Conservation (phyloP, 2,329 filamentous ascomycete species). For the Metarhizium anisopliae region DNA sequence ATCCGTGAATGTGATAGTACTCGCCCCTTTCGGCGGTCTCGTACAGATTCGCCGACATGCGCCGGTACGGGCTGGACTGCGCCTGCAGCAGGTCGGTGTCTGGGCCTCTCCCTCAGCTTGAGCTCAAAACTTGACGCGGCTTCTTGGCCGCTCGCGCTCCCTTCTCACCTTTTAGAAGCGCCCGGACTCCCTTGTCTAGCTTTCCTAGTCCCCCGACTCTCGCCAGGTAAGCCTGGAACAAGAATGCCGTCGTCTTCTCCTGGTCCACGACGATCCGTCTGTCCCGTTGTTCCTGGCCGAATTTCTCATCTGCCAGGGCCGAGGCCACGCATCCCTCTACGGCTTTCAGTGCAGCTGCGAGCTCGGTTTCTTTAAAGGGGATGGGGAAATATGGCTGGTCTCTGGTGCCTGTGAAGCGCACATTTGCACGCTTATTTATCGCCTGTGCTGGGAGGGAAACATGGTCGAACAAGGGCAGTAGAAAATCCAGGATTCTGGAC, state of each 20-base stretch:
- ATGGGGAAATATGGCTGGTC: constrained; percentile 36
- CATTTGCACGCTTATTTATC: constrained; percentile 12
- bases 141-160: background rate
- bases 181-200: constrained; percentile 21
- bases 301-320: constrained; percentile 19
- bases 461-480: constrained; percentile 17
- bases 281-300: constrained; percentile 3
- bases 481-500: constrained; percentile 14
- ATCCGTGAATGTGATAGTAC: constrained; percentile 70
- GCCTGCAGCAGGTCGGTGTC: constrained; percentile 64
- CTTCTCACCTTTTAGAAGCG: constrained; percentile 2
- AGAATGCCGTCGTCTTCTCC: constrained; percentile 34
- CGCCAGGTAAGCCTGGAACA: constrained; percentile 26
- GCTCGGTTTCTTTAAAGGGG: constrained; percentile 38
- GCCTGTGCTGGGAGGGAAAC: constrained; percentile 20
- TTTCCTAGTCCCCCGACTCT: constrained; percentile 29
- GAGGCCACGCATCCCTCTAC: constrained; percentile 28
- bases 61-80: constrained; percentile 62
- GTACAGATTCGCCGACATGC: constrained; percentile 65
- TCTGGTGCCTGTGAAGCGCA: constrained; percentile 24
- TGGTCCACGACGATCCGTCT: constrained; percentile 21
- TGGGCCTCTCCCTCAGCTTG: constrained; percentile 19
- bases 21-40: constrained; percentile 55
- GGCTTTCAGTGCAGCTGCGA: constrained; percentile 33
- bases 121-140: background rate